These are phyloP conservation scores for Leishmania tropica DNA, from an alignment of 208 protist species.

Conservation along the genomic window DNA sequence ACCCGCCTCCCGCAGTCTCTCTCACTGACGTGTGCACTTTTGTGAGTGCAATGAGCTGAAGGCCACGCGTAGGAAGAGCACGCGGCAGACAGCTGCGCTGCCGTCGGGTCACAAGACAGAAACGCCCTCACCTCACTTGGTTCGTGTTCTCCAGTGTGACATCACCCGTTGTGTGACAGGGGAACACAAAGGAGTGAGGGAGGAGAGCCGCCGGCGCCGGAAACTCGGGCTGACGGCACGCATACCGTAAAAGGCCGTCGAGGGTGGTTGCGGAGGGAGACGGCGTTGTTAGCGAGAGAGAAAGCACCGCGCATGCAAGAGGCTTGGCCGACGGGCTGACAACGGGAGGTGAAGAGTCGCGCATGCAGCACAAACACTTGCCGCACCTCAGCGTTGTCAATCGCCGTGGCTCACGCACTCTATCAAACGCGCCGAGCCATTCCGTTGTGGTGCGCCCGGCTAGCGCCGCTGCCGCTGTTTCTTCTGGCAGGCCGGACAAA, in stretches of 20 bases:
- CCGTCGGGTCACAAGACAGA: not conserved
- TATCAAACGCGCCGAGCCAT: not conserved
- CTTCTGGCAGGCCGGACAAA: constrained; percentile 39
- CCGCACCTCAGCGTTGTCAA: not conserved
- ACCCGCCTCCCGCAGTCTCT: not conserved
- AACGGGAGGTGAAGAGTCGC: not conserved
- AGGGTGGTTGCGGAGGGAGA: not conserved
- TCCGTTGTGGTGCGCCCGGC: not conserved
- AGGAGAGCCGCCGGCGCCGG: not conserved
- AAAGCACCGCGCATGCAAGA: not conserved
- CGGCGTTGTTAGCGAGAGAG: not conserved
- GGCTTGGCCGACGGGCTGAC: not conserved
- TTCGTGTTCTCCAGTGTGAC: not conserved
- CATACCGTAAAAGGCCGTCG: not conserved
- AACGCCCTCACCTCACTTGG: not conserved
- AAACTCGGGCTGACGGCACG: not conserved
- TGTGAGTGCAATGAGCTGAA: not conserved
- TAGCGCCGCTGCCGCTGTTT: not conserved
- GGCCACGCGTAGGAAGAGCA: not conserved
- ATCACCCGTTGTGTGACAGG: not conserved
- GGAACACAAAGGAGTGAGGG: not conserved
- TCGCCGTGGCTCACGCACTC: not conserved
- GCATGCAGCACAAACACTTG: not conserved
- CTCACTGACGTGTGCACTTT: not conserved
- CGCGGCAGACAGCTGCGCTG: not conserved